These are phyloP conservation scores for Setaria italica DNA, from an alignment of 202 grass and related monocot species.

Conservation along the genomic window DNA sequence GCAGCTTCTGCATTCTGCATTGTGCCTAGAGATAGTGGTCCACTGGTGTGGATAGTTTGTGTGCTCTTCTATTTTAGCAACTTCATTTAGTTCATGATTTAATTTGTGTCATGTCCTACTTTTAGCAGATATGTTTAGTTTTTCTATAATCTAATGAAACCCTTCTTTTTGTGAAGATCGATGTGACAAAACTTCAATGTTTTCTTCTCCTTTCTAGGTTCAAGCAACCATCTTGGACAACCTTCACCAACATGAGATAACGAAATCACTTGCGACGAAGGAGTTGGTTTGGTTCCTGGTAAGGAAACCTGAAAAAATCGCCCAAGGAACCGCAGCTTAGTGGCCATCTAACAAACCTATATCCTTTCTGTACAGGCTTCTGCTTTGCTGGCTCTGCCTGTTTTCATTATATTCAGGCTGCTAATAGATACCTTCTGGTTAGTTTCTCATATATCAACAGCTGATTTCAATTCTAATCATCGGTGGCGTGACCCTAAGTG, in stretches of 20 bases:
- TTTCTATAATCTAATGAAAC: neutral
- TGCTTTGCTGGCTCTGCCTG: slow-evolving; percentile 80
- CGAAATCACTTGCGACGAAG: slow-evolving; percentile 82
- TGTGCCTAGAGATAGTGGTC: neutral
- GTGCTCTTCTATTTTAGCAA: neutral
- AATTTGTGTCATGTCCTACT: neutral
- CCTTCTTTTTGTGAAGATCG: neutral
- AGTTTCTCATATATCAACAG: slow-evolving; percentile 34
- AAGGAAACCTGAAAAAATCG: slow-evolving; percentile 35
- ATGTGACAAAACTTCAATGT: neutral
- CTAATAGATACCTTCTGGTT: slow-evolving; percentile 76
- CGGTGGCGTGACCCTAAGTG: neutral
- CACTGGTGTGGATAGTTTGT: neutral
- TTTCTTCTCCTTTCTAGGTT: slow-evolving; percentile 51
- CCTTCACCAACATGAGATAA: slow-evolving; percentile 79
- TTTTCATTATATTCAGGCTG: slow-evolving; percentile 75
- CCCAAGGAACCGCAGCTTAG: slow-evolving; percentile 1
- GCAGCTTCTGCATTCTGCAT: neutral
- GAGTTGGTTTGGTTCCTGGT: slow-evolving; percentile 99
- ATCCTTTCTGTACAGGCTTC: slow-evolving; percentile 71
- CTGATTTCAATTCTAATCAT: slow-evolving; percentile 3
- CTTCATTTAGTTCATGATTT: slow-evolving; percentile 1
- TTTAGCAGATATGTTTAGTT: slow-evolving; percentile 7
- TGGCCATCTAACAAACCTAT: slow-evolving; percentile 36
- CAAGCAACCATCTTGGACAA: slow-evolving; percentile 85